phyloP scores from a whole-genome alignment of 768 basidiomycete species.

The Phylloporus sp. region DNA sequence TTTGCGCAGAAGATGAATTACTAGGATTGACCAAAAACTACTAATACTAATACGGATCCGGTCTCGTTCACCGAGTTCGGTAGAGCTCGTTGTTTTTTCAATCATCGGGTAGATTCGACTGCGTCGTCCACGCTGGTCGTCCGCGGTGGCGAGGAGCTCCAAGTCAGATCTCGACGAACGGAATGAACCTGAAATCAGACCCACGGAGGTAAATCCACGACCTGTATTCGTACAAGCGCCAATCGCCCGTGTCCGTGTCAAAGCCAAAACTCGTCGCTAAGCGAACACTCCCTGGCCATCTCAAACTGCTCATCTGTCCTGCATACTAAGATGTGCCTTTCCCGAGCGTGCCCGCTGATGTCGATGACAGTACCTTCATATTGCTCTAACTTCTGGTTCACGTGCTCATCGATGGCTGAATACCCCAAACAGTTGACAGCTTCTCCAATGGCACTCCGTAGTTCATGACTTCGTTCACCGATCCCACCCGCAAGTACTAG shows the following conservation, averaged over 20 bases:
- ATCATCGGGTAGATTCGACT: no score
- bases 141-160: no score
- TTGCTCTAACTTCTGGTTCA: conserved; percentile 39
- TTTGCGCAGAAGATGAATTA: no score
- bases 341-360: conserved; percentile 32
- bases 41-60: no score
- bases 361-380: conserved; percentile 42
- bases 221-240: neutral
- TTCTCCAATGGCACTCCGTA: conserved; percentile 55
- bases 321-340: conserved; percentile 50
- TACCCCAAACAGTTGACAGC: conserved; percentile 61
- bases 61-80: no score
- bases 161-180: no score
- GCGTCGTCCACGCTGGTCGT: no score
- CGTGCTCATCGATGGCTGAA: conserved; percentile 40
- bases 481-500: conserved; percentile 87
- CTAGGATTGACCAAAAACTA: no score
- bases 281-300: conserved; percentile 41
- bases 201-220: no score
- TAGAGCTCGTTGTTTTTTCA: no score
- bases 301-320: conserved; percentile 61
- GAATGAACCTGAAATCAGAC: no score
- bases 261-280: conserved; percentile 14
- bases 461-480: conserved; percentile 64
- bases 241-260: neutral